These are phyloP conservation scores for Phoma sp. DNA, from an alignment of 2,329 filamentous ascomycete genomes.

Conservation along the genomic window DNA sequence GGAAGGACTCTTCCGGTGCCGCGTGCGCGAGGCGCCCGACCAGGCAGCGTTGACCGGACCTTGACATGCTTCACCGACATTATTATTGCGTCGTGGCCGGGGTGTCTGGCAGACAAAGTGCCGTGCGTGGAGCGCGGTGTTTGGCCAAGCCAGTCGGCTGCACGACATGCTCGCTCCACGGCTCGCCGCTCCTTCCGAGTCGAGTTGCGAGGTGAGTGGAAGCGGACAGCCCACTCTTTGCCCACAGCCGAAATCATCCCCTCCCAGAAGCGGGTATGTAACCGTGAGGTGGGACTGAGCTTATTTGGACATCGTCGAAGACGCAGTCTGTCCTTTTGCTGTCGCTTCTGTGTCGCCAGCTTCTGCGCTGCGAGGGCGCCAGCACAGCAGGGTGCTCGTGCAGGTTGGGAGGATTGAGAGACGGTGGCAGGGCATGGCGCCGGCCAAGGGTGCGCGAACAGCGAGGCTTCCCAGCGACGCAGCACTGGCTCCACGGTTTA, in stretches of 20 bases:
- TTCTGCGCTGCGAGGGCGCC: not conserved
- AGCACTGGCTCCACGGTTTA: slow-evolving; percentile 10
- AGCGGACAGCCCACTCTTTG: slow-evolving; percentile 32
- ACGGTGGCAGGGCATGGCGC: slow-evolving; percentile 10
- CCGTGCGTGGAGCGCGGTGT: slow-evolving; percentile 14
- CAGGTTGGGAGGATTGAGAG: slow-evolving; percentile 5
- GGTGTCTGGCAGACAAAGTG: slow-evolving; percentile 23
- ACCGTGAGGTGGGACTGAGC: slow-evolving; percentile 41
- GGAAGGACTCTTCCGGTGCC: slow-evolving; percentile 12
- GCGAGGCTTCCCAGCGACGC: slow-evolving; percentile 12
- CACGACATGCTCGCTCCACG: slow-evolving; percentile 31
- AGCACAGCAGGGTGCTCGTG: slow-evolving; percentile 9
- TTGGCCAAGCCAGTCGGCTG: slow-evolving; percentile 25
- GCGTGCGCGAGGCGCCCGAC: not conserved
- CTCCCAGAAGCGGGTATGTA: slow-evolving; percentile 34
- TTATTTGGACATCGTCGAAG: slow-evolving; percentile 36
- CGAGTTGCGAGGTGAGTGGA: slow-evolving; percentile 21
- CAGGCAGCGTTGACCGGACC: slow-evolving; percentile 13
- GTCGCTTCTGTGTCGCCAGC: not conserved
- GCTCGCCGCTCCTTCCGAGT: slow-evolving; percentile 33
- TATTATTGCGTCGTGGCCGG: slow-evolving; percentile 12
- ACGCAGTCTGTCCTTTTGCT: slow-evolving; percentile 4
- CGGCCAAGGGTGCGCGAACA: slow-evolving; percentile 10
- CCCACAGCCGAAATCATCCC: slow-evolving; percentile 29
- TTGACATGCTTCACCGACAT: slow-evolving; percentile 14